Conservation (phyloP, 2,329 filamentous ascomycete genomes). For the Catunica adiposa region DNA sequence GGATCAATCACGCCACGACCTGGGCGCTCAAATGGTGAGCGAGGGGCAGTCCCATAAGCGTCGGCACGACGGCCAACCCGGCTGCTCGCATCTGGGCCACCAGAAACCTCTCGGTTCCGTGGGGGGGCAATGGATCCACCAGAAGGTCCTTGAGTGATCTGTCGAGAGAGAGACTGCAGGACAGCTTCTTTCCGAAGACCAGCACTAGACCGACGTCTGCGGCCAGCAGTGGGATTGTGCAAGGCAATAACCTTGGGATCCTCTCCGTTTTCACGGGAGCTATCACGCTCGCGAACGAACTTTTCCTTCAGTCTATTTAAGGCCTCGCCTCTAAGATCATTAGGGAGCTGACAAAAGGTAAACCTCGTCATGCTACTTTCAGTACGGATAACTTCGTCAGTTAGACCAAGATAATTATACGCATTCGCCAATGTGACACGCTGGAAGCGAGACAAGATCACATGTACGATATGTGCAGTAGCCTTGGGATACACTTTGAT, state of each 20-base stretch:
- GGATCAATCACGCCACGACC: slow-evolving; percentile 13
- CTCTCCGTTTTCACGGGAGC: slow-evolving; percentile 62
- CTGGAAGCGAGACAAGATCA: slow-evolving; percentile 87
- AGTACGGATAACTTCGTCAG: slow-evolving; percentile 77
- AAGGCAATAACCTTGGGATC: slow-evolving; percentile 78
- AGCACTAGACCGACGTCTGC: slow-evolving; percentile 33
- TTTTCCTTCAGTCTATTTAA: slow-evolving; percentile 81
- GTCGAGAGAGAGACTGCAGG: slow-evolving; percentile 45
- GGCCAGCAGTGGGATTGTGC: slow-evolving; percentile 47
- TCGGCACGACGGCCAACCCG: slow-evolving; percentile 1
- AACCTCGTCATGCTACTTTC: slow-evolving; percentile 90
- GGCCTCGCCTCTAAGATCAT: slow-evolving; percentile 70
- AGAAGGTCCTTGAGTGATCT: slow-evolving; percentile 27
- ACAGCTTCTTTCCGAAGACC: slow-evolving; percentile 65
- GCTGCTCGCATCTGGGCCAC: background rate
- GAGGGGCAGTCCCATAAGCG: slow-evolving; percentile 8
- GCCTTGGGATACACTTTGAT: slow-evolving; percentile 92
- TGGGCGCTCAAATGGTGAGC: slow-evolving; percentile 2
- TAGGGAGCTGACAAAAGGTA: slow-evolving; percentile 80
- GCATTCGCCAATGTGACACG: slow-evolving; percentile 88
- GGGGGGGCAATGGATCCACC: slow-evolving; percentile 26
- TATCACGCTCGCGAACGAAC: slow-evolving; percentile 69
- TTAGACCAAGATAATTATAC: slow-evolving; percentile 84
- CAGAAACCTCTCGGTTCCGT: slow-evolving; percentile 15
- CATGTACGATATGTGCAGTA: slow-evolving; percentile 92